Percentiles rank a stretch among this genome's conserved stretches.
phyloP scores from a whole-genome alignment of 495 filamentous ascomycete genomes.

The Thozetella sp. region DNA sequence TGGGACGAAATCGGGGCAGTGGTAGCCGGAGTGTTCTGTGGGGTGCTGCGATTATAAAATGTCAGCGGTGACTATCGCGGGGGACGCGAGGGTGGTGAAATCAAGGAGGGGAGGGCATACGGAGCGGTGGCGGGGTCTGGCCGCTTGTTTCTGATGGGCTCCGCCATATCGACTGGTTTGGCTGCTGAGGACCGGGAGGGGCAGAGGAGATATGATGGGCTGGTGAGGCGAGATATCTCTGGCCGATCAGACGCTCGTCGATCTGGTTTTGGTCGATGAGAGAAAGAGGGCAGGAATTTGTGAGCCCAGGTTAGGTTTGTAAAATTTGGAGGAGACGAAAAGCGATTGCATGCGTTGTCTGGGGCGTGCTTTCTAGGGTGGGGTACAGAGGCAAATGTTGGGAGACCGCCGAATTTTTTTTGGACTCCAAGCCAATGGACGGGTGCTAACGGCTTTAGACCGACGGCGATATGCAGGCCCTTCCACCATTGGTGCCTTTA shows the following conservation, averaged over 20 bases:
- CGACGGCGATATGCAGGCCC: neutral
- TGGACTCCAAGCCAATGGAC: neutral
- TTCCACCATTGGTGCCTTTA: neutral
- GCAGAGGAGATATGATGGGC: constrained; percentile 4
- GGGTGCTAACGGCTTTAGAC: neutral
- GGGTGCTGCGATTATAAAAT: constrained; percentile 65
- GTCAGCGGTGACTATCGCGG: constrained; percentile 28
- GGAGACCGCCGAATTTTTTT: constrained; percentile 4
- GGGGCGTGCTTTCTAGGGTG: neutral
- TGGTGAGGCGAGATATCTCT: constrained; percentile 5
- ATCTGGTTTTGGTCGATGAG: neutral
- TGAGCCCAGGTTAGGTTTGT: constrained; percentile 1
- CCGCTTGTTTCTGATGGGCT: constrained; percentile 90
- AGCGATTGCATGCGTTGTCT: constrained; percentile 1
- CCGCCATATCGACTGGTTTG: constrained; percentile 64
- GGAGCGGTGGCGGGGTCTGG: constrained; percentile 79
- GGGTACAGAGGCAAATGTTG: constrained; percentile 3
- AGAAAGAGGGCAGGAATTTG: neutral
- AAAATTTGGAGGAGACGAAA: constrained; percentile 2
- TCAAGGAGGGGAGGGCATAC: constrained; percentile 79
- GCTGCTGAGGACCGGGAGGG: constrained; percentile 8
- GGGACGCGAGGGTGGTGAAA: constrained; percentile 10
- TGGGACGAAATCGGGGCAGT: constrained; percentile 98
- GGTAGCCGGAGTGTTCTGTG: constrained; percentile 92
- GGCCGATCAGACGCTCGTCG: neutral